Evolutionary conservation across 768 basidiomycete species (phyloP).

Genomic region (Tubosaeta brunneosetosa): DNA sequence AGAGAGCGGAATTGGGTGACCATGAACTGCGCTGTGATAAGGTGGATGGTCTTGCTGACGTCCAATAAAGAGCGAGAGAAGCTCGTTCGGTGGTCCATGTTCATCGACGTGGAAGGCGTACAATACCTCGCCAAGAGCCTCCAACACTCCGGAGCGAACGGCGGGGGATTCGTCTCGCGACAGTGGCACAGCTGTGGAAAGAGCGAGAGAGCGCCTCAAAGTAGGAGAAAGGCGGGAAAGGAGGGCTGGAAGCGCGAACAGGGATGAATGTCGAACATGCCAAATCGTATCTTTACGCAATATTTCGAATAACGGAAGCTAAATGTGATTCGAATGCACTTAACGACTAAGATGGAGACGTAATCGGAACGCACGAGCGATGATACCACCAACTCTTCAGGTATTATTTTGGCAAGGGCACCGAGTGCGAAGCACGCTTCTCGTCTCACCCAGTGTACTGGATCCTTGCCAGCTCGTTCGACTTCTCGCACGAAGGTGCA

Average conservation of each 20-base stretch:
- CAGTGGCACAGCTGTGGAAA: slow-evolving; percentile 60
- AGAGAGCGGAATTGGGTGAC: slow-evolving; percentile 5
- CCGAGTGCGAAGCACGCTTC: slow-evolving; percentile 89
- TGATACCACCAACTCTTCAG: slow-evolving; percentile 61
- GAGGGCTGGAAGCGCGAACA: slow-evolving; percentile 81
- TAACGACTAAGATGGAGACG: not conserved
- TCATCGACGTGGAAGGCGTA: slow-evolving; percentile 68
- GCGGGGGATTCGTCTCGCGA: slow-evolving; percentile 56
- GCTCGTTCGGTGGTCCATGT: slow-evolving; percentile 64
- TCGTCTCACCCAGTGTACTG: slow-evolving; percentile 72
- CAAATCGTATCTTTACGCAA: slow-evolving; percentile 65
- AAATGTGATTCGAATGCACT: slow-evolving; percentile 7
- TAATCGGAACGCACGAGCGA: slow-evolving; percentile 49
- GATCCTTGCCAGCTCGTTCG: slow-evolving; percentile 58
- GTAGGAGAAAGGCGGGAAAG: slow-evolving; percentile 57
- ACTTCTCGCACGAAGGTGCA: slow-evolving; percentile 70
- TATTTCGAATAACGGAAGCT: slow-evolving; percentile 79
- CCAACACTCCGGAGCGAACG: slow-evolving; percentile 77
- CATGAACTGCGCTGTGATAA: slow-evolving; percentile 23
- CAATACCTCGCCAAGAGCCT: slow-evolving; percentile 85
- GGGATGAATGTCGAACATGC: slow-evolving; percentile 84
- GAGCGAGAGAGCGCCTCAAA: slow-evolving; percentile 58
- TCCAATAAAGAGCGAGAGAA: slow-evolving; percentile 76
- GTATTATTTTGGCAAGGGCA: slow-evolving; percentile 81
- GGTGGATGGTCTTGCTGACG: slow-evolving; percentile 39